Base-by-base conservation (phyloP, 1,139 yeast genomes). In the Taphrina flavorubra region DNA sequence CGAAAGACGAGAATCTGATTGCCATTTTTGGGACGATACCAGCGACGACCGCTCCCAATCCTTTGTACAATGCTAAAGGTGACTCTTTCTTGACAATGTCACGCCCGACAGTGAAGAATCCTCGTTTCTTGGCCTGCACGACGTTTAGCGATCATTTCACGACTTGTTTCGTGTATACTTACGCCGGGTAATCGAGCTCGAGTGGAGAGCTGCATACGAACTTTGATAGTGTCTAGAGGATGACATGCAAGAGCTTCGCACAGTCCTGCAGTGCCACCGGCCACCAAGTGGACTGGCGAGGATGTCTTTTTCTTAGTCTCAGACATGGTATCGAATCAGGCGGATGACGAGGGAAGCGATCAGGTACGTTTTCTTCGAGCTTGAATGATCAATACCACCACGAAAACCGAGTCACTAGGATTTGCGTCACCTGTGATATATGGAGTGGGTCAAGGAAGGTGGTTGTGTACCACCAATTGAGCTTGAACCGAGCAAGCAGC, bases 11-110 rank as follows among this genome's bases (percentile, higher is more conserved):
- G 82, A 94, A 94, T 77, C 99, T 85, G 74, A 94, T 90, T 44
- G 97, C 97, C 99, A 94, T 94, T 78, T 94, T 94, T 70, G 99
- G 99, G 60, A 94, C 96, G 76, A 94, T 94, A 72, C 99, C 99
- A 77, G 94, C 90, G 69, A 92, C 90, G 71, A 94, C 99, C 31
- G 99, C 98, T 47, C 97, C 97, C 69, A 94, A 85, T 70, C 99
- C 99, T 79, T 94, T 92, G 81, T 94, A 94, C 49, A 94, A 84
- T 11, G 97, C 94, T 72, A 91, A 82, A 72, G 91, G 84, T 5
- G 96, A 89, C 78, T 94, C 98, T 73, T 90, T 86, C 72, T 84
- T 83, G 70, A 87, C 92, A 74, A 94, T 92, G 71, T 84, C 83
- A 67, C 85, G 79, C 75, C 97, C 98, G 13, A 98, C 92, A 67